Conservation (phyloP, 2,329 filamentous ascomycete species). For the Cylindrodendrum hubeiense region DNA sequence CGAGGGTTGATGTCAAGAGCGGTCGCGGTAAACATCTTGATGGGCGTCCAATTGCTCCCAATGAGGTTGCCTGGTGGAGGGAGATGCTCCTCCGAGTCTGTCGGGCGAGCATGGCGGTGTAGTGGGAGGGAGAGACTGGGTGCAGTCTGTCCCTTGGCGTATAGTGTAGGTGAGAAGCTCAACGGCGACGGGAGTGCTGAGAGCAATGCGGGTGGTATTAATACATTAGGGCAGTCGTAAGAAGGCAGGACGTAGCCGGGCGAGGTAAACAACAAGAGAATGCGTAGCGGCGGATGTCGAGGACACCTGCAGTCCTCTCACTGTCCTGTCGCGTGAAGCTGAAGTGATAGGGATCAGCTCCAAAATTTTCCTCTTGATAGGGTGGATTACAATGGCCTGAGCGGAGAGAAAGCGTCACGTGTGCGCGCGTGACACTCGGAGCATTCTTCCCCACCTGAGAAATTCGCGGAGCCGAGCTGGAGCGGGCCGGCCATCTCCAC, state of each 20-base stretch:
- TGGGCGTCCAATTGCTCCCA: conserved; percentile 33
- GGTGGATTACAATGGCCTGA: conserved; percentile 18
- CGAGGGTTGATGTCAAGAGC: conserved; percentile 26
- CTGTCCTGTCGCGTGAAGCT: conserved; percentile 43
- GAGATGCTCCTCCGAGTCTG: conserved; percentile 48
- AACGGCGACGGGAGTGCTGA: conserved; percentile 31
- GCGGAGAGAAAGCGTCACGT: conserved; percentile 36
- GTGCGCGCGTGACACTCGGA: conserved; percentile 13
- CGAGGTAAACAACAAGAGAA: conserved; percentile 15
- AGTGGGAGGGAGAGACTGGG: conserved; percentile 9
- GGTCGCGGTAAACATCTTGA: conserved; percentile 31
- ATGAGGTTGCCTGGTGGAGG: conserved; percentile 36
- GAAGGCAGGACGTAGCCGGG: neutral
- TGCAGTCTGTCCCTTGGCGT: conserved; percentile 8
- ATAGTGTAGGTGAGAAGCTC: conserved; percentile 22
- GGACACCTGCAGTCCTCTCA: conserved; percentile 33
- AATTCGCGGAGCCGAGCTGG: conserved; percentile 19
- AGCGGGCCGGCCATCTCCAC: conserved; percentile 17
- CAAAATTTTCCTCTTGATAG: conserved; percentile 45
- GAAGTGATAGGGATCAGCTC: conserved; percentile 30
- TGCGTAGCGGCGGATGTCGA: conserved; percentile 25
- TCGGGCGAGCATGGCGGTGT: conserved; percentile 51
- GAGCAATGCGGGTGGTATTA: conserved; percentile 29
- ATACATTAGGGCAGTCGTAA: conserved; percentile 38
- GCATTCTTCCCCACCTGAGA: conserved; percentile 5